Evolutionary conservation across 2,329 filamentous ascomycete species (phyloP).

Genomic region (Sarocladium brachiariae): DNA sequence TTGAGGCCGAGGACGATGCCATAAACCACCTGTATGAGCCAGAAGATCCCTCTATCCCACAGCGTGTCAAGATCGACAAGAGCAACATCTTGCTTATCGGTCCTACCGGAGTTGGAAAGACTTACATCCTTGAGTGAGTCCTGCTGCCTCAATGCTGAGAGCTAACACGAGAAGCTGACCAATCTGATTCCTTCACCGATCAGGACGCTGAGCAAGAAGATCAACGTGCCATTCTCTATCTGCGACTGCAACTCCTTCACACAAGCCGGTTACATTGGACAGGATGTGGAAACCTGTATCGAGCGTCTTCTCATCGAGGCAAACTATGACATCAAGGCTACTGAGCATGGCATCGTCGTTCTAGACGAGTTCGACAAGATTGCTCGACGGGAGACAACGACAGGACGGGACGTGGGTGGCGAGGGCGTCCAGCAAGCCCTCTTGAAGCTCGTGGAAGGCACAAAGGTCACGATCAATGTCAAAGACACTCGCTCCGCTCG

Average conservation of each 20-base stretch:
- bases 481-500: slow-evolving; percentile 65
- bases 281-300: slow-evolving; percentile 94
- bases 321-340: slow-evolving; percentile 77
- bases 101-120: slow-evolving; percentile 93
- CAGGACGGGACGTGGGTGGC: slow-evolving; percentile 89
- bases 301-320: slow-evolving; percentile 83
- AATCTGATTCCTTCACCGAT: too few species aligned
- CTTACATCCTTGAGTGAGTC: slow-evolving; percentile 71
- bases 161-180: background rate
- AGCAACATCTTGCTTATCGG: slow-evolving; percentile 89
- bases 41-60: slow-evolving; percentile 37
- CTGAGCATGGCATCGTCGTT: slow-evolving; percentile 89
- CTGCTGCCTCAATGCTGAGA: background rate
- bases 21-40: slow-evolving; percentile 40
- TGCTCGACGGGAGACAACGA: slow-evolving; percentile 76
- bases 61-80: slow-evolving; percentile 76
- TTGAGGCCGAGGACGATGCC: slow-evolving; percentile 22
- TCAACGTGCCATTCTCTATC: slow-evolving; percentile 94
- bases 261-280: slow-evolving; percentile 94
- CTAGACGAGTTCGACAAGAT: slow-evolving; percentile 98
- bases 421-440: slow-evolving; percentile 96
- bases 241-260: slow-evolving; percentile 95
- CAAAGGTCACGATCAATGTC: slow-evolving; percentile 83
- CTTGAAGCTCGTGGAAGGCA: slow-evolving; percentile 92
- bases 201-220: slow-evolving; percentile 81